Evolutionary conservation across 1,284 basidiomycete species (phyloP).

Genomic region (Cryptococcus sp.): DNA sequence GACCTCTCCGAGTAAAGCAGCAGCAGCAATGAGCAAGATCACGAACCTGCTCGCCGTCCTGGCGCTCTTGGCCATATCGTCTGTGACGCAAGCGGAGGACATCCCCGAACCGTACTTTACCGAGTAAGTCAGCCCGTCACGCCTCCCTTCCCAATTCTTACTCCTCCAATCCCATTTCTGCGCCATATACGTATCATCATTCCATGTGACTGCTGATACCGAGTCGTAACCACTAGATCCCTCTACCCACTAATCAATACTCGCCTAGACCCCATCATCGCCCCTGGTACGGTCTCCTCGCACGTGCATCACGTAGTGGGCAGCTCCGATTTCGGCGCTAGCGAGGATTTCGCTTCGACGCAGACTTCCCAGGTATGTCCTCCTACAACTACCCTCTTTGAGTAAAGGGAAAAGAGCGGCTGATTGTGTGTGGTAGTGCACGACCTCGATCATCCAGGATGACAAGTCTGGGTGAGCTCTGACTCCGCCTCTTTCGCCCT

Average conservation of each 20-base stretch:
- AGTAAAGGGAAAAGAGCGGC: not conserved
- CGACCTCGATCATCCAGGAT: conserved; percentile 15
- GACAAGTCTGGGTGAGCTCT: conserved; percentile 34
- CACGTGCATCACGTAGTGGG: conserved; percentile 54
- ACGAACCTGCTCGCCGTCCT: too few relatives aligned
- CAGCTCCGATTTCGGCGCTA: conserved; percentile 37
- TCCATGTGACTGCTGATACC: too few relatives aligned
- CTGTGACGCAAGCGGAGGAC: too few relatives aligned
- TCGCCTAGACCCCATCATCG: conserved; percentile 52
- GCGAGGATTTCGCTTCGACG: conserved; percentile 31
- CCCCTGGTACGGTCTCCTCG: conserved; percentile 38
- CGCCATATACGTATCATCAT: not conserved
- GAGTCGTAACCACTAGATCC: not conserved
- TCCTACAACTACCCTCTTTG: not conserved
- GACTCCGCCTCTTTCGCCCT: too few relatives aligned
- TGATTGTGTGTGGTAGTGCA: conserved; percentile 10
- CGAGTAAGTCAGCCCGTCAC: conserved; percentile 1
- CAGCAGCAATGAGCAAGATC: too few relatives aligned
- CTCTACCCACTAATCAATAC: conserved; percentile 79
- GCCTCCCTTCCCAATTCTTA: too few relatives aligned
- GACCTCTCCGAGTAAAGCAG: too few relatives aligned
- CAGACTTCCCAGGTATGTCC: conserved; percentile 17
- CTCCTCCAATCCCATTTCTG: too few relatives aligned
- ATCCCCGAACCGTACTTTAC: not conserved
- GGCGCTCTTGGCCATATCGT: too few relatives aligned